These are phyloP conservation scores for Thalassiosira gravida DNA, from an alignment of 352 stramenopile species.

Conservation along the genomic window DNA sequence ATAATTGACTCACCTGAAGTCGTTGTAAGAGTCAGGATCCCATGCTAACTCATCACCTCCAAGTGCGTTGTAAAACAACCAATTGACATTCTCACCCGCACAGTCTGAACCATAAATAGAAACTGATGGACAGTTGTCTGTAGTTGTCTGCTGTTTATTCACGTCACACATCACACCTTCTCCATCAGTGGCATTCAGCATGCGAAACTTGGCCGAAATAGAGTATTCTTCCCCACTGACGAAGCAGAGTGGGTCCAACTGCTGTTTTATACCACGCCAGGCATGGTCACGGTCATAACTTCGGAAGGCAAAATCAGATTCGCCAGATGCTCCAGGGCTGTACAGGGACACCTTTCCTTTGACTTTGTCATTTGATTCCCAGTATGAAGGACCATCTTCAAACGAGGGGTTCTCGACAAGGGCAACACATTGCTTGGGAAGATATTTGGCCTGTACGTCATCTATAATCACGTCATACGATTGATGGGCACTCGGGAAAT, in stretches of 20 bases:
- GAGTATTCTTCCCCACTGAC: conserved; percentile 39
- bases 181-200: conserved; percentile 44
- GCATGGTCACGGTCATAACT: conserved; percentile 40
- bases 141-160: conserved; percentile 33
- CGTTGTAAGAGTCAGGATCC: conserved; percentile 44
- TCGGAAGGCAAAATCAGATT: conserved; percentile 51
- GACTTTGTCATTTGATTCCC: conserved; percentile 32
- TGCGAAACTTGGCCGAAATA: conserved; percentile 58
- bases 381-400: conserved; percentile 40
- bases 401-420: conserved; percentile 59
- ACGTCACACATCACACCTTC: conserved; percentile 45
- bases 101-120: conserved; percentile 47
- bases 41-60: conserved; percentile 21
- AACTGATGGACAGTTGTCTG: conserved; percentile 48
- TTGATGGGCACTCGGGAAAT: conserved; percentile 39
- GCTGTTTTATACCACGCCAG: conserved; percentile 44
- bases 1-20: conserved; percentile 29
- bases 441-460: conserved; percentile 36
- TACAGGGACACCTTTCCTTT: conserved; percentile 32
- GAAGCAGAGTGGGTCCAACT: conserved; percentile 57
- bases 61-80: conserved; percentile 54
- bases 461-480: conserved; percentile 53
- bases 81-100: conserved; percentile 31
- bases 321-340: conserved; percentile 36
- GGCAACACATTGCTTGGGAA: conserved; percentile 39